Base-by-base conservation (phyloP, 2,329 filamentous ascomycete species). In the Pestalotiopsis sp. region DNA sequence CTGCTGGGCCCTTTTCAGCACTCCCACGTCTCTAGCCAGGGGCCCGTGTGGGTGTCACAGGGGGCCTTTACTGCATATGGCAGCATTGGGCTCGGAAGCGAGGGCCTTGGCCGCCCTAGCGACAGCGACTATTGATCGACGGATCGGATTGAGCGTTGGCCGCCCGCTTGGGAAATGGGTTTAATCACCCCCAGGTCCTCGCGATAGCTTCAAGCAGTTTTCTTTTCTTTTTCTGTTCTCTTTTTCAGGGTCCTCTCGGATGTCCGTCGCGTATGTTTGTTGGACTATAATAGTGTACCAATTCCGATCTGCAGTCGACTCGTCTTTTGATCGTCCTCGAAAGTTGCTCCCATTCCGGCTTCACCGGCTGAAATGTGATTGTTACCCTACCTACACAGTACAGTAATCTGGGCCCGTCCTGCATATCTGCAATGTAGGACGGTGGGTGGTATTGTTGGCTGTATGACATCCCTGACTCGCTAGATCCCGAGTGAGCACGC, bases 101-200 rank as follows among this genome's bases (percentile, higher is more conserved):
- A 59, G 57, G 57, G 57, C 57, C 57, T 59, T 17, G 57, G 23
- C 57, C 23, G 57, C 57, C 31, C 23, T 59, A 59, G 57, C 57
- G 57, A 36, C 57, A 27, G 27, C 23, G 14, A 59, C 57, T 59
- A 59, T 59, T 36, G 57, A 59, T 59, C 57, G 57, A 36, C 57
- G 57, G 57, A 59, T 52, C 57, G 57, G 57, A 59, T 52, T 52
- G 20, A 52, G 45, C 45, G 20, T 52, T 17, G 45, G 17, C 20
- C 45, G 45, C 45, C 45, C 17, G 45, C 45, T 20, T 52, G 45
- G 45, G 45, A 52, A 52, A 52, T 52, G 45, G 45, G 45, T 36
- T 36, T n/a, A 52, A 52, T 52, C 45, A 52, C 45, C 45, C 17
- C 45, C 17, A 52, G 9, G 45, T 49, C 41, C n/a, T 49, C 41